Percentiles rank a stretch among this genome's conserved stretches.
phyloP scores from a whole-genome alignment of 306 rosid species.

The Vicia sativa region DNA sequence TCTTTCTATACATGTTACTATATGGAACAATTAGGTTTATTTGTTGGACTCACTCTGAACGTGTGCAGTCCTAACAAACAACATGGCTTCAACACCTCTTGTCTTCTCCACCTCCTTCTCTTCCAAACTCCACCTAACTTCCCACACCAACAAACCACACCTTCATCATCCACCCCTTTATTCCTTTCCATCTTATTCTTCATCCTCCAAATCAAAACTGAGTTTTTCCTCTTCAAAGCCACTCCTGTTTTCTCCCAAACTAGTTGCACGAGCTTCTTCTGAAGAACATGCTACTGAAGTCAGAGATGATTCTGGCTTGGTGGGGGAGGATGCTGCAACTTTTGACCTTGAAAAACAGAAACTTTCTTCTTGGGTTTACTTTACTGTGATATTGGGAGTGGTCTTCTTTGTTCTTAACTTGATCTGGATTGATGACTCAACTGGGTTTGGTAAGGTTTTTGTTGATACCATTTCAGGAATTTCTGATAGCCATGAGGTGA shows the following conservation, averaged over 20 bases:
- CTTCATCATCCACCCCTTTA: neutral
- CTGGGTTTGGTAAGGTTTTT: slow-evolving; percentile 69
- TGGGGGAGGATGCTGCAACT: slow-evolving; percentile 79
- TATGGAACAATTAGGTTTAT: neutral
- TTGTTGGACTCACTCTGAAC: neutral
- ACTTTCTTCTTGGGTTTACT: slow-evolving; percentile 70
- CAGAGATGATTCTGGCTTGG: slow-evolving; percentile 33
- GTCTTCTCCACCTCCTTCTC: slow-evolving; percentile 42
- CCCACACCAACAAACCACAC: neutral
- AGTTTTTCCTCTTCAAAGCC: slow-evolving; percentile 15
- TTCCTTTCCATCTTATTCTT: neutral
- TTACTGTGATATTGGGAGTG: slow-evolving; percentile 58
- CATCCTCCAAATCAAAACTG: slow-evolving; percentile 12
- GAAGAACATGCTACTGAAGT: slow-evolving; percentile 24
- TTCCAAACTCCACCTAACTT: slow-evolving; percentile 20
- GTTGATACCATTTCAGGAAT: slow-evolving; percentile 62
- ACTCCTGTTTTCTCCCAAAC: slow-evolving; percentile 20
- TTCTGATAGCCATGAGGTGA: slow-evolving; percentile 75
- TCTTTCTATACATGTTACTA: neutral
- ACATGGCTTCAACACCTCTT: slow-evolving; percentile 47
- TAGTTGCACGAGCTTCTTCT: slow-evolving; percentile 28
- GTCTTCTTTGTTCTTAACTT: slow-evolving; percentile 65
- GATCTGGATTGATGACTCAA: slow-evolving; percentile 70
- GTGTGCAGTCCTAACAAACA: neutral
- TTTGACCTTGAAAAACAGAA: slow-evolving; percentile 70